Percentiles rank a stretch among this genome's conserved stretches.
phyloP scores from a whole-genome alignment of 1,139 yeast genomes.

The Sugiyamaella xylanicola region DNA sequence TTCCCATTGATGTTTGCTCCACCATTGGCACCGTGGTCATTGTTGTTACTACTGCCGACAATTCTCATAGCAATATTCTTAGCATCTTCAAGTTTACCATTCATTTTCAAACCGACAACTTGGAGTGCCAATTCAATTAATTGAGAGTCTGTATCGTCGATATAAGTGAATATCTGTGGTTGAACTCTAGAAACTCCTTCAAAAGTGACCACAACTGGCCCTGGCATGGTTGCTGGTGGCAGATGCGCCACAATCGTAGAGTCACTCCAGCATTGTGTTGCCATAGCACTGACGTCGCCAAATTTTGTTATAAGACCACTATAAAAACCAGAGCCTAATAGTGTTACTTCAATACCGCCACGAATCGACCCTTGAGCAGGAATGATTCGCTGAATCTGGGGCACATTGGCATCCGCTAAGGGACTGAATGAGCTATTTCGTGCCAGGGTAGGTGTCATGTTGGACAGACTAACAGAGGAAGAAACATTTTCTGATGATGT shows the following conservation, averaged over 20 bases:
- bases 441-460: slow-evolving; percentile 10
- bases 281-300: slow-evolving; percentile 78
- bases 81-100: slow-evolving; percentile 91
- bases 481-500: slow-evolving; percentile 28
- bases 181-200: slow-evolving; percentile 44
- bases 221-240: slow-evolving; percentile 87
- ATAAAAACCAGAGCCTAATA: slow-evolving; percentile 82
- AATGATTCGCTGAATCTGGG: slow-evolving; percentile 69
- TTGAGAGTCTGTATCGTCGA: slow-evolving; percentile 91
- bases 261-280: slow-evolving; percentile 96
- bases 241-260: slow-evolving; percentile 89
- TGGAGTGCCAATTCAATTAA: slow-evolving; percentile 89
- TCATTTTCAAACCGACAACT: slow-evolving; percentile 92
- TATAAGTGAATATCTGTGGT: slow-evolving; percentile 75
- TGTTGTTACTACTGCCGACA: slow-evolving; percentile 44
- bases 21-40: slow-evolving; percentile 6
- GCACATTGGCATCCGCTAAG: slow-evolving; percentile 18
- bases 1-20: slow-evolving; percentile 11
- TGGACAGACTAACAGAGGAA: slow-evolving; percentile 14
- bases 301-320: slow-evolving; percentile 82
- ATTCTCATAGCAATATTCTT: slow-evolving; percentile 85
- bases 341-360: slow-evolving; percentile 93
- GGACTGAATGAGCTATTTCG: slow-evolving; percentile 14
- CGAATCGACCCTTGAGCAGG: slow-evolving; percentile 94
- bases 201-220: slow-evolving; percentile 88